These are phyloP conservation scores for Closterium sp. DNA, from an alignment of 139 green algal genomes.

Conservation along the genomic window DNA sequence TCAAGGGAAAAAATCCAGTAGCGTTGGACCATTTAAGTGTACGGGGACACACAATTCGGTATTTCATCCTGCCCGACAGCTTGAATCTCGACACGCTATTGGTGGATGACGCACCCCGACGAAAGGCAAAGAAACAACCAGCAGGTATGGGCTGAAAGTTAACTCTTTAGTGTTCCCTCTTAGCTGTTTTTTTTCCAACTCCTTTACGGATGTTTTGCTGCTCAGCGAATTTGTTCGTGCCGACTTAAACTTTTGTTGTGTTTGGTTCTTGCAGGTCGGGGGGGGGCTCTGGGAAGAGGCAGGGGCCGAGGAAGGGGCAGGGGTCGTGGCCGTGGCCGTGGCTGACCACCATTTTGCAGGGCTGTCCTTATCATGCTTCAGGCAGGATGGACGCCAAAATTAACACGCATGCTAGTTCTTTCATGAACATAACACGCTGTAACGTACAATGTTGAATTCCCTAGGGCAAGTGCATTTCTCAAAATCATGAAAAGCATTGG, in stretches of 20 bases:
- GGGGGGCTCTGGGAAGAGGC: conserved; percentile 20
- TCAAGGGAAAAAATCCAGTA: conserved; percentile 84
- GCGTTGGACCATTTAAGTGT: conserved; percentile 87
- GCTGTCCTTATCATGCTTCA: too few species aligned
- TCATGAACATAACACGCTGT: too few species aligned
- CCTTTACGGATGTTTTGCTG: too few species aligned
- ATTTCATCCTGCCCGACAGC: conserved; percentile 96
- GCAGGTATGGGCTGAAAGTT: too few species aligned
- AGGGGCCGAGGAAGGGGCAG: conserved; percentile 46
- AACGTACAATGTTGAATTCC: too few species aligned
- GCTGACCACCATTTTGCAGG: conserved; percentile 4
- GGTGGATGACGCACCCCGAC: conserved; percentile 93
- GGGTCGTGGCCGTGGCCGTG: conserved; percentile 24
- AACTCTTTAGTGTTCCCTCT: too few species aligned
- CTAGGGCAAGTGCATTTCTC: too few species aligned
- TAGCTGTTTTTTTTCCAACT: too few species aligned
- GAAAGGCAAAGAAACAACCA: conserved; percentile 68
- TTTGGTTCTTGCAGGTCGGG: conserved; percentile 16
- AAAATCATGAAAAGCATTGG: too few species aligned
- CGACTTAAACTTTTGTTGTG: too few species aligned
- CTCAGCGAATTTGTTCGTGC: too few species aligned
- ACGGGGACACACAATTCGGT: conserved; percentile 83
- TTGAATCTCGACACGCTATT: conserved; percentile 98
- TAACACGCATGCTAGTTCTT: background rate
- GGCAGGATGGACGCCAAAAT: background rate